Evolutionary conservation across 73 alveolate genomes (phyloP).

Genomic region (Loxodes magnus): DNA sequence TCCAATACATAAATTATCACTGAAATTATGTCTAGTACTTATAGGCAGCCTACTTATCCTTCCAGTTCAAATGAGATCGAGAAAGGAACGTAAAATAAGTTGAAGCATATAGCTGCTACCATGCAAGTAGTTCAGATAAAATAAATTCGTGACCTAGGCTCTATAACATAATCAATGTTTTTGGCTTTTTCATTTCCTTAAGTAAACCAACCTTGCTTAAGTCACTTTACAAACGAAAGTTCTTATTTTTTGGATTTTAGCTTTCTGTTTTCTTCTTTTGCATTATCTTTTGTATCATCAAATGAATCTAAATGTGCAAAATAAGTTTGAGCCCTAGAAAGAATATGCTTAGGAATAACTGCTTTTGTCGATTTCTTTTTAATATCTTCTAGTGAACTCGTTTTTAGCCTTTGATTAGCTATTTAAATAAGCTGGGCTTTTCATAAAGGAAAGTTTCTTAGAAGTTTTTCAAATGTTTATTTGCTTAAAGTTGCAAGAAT

Average conservation of each 20-base stretch:
- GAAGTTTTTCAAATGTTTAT: slow-evolving; percentile 9
- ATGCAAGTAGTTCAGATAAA: slow-evolving; percentile 13
- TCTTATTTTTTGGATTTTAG: no score
- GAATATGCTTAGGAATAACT: no score
- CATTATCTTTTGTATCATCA: no score
- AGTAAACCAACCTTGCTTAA: no score
- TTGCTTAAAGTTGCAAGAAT: slow-evolving; percentile 19
- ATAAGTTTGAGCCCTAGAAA: no score
- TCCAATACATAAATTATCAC: slow-evolving; percentile 16
- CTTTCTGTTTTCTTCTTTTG: no score
- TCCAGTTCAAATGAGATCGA: slow-evolving; percentile 30
- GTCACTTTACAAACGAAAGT: no score
- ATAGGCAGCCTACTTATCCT: neutral
- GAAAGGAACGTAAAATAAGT: slow-evolving; percentile 37
- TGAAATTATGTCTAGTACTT: slow-evolving; percentile 11
- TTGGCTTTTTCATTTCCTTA: no score
- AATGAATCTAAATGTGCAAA: no score
- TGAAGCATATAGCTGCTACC: neutral
- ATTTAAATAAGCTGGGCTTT: slow-evolving; percentile 22
- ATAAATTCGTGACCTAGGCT: slow-evolving; percentile 6
- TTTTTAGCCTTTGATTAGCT: slow-evolving; percentile 36
- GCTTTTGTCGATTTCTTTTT: no score
- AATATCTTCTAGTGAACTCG: slow-evolving; percentile 46
- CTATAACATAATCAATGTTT: neutral
- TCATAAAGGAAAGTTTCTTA: slow-evolving; percentile 25